Base-by-base conservation (phyloP, 768 basidiomycete species). In the Kwoniella sp. region DNA sequence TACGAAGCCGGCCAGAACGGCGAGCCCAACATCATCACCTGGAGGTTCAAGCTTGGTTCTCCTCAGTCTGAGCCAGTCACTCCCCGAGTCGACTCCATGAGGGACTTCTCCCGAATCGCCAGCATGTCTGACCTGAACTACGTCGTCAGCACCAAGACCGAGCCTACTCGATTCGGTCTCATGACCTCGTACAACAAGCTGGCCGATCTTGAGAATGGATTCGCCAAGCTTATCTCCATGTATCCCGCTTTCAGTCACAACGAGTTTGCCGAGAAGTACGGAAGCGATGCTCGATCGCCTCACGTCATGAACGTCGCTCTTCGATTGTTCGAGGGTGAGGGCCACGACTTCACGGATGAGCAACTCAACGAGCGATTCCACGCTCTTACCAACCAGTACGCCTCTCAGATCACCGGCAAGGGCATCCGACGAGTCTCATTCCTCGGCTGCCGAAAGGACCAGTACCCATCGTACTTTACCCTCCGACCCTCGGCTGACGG, bases 81-180 rank as follows among this genome's bases (percentile, higher is more conserved):
- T 25, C 74, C 74, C 47, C 68, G 74, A 37, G 63, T 70, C 52
- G 73, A 73, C 57, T 75, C 74, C 6, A 60, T 47, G 50, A 53
- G 52, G 48, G 82, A 84, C 65, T 78, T 82, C 64, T 83, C 81
- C 50, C 83, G 95, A 56, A 84, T 89, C 53, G 92, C 85, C 17
- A 95, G 91, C 15, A 92, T 98, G 67, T 93, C 90, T 65, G 95
- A 99, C 72, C 78, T 99, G 59, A 89, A 86, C 39, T 98, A 91
- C 75, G 80, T 96, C 75, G 89, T 98, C 74, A 84, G 83, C 57
- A 83, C 86, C 48, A 70, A 67, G 71, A 81, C 85, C 5, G 90
- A 96, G 69, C 93, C 95, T 20, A 76, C 88, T 32, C 87, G 95
- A 39, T 87, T 82, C 57, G 95, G 95, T 60, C 87, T 87, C 25